phyloP scores from a whole-genome alignment of 257 asterid species.

The Nicotiana tomentosiformis region DNA sequence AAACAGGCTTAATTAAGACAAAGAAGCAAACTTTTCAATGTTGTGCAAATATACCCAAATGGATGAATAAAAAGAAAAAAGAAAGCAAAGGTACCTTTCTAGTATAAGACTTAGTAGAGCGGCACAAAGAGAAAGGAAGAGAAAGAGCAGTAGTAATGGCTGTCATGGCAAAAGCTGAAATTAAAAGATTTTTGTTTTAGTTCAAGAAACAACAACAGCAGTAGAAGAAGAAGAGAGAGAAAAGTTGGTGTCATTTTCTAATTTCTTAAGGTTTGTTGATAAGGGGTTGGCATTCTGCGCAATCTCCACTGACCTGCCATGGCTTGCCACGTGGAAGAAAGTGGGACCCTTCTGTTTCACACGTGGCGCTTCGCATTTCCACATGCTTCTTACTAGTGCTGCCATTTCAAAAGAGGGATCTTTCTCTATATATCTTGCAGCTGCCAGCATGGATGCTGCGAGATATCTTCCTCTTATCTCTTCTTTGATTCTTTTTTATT shows the following conservation, averaged over 20 bases:
- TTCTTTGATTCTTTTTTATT: neutral
- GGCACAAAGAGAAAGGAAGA: constrained; percentile 54
- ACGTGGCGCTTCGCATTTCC: constrained; percentile 42
- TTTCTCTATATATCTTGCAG: neutral
- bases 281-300: constrained; percentile 58
- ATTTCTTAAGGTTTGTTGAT: constrained; percentile 27
- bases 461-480: neutral
- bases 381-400: constrained; percentile 9
- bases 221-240: constrained; percentile 10
- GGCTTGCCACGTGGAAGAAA: constrained; percentile 36
- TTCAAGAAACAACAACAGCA: neutral
- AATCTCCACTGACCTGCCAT: constrained; percentile 53
- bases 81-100: constrained; percentile 41
- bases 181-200: neutral
- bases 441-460: neutral
- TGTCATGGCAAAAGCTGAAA: constrained; percentile 43
- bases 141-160: constrained; percentile 82
- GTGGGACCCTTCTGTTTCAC: constrained; percentile 17
- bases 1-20: neutral
- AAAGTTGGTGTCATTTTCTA: neutral
- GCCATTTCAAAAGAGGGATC: neutral
- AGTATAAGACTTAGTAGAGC: constrained; percentile 41
- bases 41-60: neutral
- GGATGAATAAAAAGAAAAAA: neutral
- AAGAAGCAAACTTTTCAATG: neutral